phyloP scores from a whole-genome alignment of 768 basidiomycete genomes.

The Boletus sp. region DNA sequence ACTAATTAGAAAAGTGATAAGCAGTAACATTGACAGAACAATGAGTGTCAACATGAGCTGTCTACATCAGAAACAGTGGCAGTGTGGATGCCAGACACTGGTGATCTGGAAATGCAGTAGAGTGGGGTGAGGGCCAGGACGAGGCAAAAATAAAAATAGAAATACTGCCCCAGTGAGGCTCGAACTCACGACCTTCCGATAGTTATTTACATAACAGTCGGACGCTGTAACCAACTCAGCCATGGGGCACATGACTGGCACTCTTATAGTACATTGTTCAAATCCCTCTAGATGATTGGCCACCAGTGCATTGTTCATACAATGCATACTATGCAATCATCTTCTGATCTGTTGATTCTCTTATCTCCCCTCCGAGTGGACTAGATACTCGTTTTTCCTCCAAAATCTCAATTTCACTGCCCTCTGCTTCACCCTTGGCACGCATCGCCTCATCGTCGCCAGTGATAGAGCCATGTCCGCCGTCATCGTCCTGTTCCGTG shows the following conservation, averaged over 20 bases:
- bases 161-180: slow-evolving; percentile 48
- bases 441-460: not conserved
- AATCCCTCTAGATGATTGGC: too few relatives aligned
- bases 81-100: too few relatives aligned
- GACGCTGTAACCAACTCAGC: slow-evolving; percentile 52
- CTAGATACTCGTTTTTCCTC: not conserved
- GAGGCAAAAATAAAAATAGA: not conserved
- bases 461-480: not conserved
- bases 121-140: too few relatives aligned
- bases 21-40: too few relatives aligned
- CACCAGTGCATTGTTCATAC: not conserved
- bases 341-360: not conserved
- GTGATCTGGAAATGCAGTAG: too few relatives aligned
- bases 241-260: slow-evolving; percentile 38
- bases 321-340: too few relatives aligned
- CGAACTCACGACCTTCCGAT: slow-evolving; percentile 55
- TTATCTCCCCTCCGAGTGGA: not conserved
- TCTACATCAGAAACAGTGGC: too few relatives aligned
- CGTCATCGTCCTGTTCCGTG: not conserved
- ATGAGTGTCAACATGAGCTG: too few relatives aligned
- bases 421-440: not conserved
- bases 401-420: not conserved
- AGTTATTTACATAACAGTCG: slow-evolving; percentile 37
- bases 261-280: not conserved
- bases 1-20: too few relatives aligned